Evolutionary conservation across 1,284 basidiomycete genomes (phyloP).

Genomic region (Psilocybe mexicana): DNA sequence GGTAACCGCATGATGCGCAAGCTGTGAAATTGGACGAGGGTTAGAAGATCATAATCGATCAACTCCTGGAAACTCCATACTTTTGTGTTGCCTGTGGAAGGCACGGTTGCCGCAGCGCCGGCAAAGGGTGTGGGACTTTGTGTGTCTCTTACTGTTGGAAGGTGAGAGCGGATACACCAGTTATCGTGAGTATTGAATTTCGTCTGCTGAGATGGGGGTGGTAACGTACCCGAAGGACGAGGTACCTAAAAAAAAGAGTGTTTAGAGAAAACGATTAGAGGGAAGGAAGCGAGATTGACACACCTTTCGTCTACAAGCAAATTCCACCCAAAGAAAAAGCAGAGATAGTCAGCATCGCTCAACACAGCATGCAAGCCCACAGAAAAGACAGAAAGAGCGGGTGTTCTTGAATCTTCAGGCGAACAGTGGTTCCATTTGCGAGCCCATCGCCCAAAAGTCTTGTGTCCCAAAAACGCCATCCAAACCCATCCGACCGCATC

Average conservation of each 20-base stretch:
- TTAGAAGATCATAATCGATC: not conserved
- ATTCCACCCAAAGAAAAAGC: slow-evolving; percentile 9
- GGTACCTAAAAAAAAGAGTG: slow-evolving; percentile 58
- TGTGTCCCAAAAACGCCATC: slow-evolving; percentile 17
- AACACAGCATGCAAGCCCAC: not conserved
- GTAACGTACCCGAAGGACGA: slow-evolving; percentile 83
- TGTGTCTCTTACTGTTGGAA: slow-evolving; percentile 86
- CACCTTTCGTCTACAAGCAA: slow-evolving; percentile 71
- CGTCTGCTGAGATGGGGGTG: not conserved
- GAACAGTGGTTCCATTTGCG: not conserved
- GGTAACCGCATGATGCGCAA: slow-evolving; percentile 96
- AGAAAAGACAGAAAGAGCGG: not conserved
- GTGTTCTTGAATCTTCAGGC: not conserved
- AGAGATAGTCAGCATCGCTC: slow-evolving; percentile 15
- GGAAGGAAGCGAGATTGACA: slow-evolving; percentile 30
- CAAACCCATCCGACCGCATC: slow-evolving; percentile 21
- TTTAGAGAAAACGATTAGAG: slow-evolving; percentile 9
- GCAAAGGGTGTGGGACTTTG: slow-evolving; percentile 98
- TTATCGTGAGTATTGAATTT: slow-evolving; percentile 14
- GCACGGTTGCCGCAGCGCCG: slow-evolving; percentile 90
- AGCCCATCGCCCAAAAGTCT: slow-evolving; percentile 5
- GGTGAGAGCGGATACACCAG: slow-evolving; percentile 3
- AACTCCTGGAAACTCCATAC: slow-evolving; percentile 47
- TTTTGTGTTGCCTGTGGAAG: slow-evolving; percentile 98
- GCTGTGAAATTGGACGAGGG: slow-evolving; percentile 43